Evolutionary conservation across 768 basidiomycete genomes (phyloP).

Genomic region (Phaeolepiota aurea): DNA sequence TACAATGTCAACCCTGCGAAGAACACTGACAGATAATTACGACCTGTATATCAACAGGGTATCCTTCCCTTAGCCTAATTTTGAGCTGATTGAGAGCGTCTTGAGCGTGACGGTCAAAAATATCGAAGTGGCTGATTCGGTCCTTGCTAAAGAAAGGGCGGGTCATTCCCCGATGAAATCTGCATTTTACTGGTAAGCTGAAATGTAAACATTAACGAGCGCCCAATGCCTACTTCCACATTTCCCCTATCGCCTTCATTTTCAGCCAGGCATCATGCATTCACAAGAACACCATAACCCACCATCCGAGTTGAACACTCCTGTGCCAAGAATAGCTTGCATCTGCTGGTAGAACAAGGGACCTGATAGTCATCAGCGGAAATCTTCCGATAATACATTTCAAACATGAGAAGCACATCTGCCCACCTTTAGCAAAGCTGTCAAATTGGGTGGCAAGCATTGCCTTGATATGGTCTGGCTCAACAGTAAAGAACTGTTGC

Average conservation of each 20-base stretch:
- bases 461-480: conserved; percentile 43
- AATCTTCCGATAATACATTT: no score
- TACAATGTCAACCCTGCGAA: background rate
- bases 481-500: conserved; percentile 33
- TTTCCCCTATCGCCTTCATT: conserved; percentile 33
- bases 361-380: conserved; percentile 12
- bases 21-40: background rate
- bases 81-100: conserved; percentile 37
- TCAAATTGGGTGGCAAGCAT: conserved; percentile 32
- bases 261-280: background rate
- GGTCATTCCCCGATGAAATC: conserved; percentile 60
- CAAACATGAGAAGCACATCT: no score
- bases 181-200: conserved; percentile 16
- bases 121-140: conserved; percentile 52
- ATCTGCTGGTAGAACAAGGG: conserved; percentile 16
- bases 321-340: conserved; percentile 37
- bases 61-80: conserved; percentile 32
- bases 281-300: conserved; percentile 6
- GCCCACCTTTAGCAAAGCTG: conserved; percentile 22
- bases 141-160: conserved; percentile 66
- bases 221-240: conserved; percentile 51
- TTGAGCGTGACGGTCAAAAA: conserved; percentile 47
- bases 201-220: background rate
- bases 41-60: conserved; percentile 56
- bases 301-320: conserved; percentile 58